A percentile compares a stretch with the other conserved stretches of the same genome.
Conservation (phyloP, 805 yeast species). For the Candida qinlingensis region DNA sequence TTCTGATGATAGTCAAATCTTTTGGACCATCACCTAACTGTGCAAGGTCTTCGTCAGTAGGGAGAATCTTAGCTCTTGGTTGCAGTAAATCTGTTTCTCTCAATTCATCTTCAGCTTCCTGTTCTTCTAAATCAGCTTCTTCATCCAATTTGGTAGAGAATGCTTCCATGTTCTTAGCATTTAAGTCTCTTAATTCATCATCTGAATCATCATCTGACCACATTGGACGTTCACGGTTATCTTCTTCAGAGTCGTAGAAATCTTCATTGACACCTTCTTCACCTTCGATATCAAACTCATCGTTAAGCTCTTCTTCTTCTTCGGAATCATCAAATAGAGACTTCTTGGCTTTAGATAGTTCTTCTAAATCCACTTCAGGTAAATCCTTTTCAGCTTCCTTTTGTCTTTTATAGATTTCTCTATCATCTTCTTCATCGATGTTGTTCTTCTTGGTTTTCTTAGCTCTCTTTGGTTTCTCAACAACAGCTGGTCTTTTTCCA, state of each 20-base stretch:
- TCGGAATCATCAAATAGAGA: slow-evolving; percentile 63
- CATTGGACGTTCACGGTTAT: slow-evolving; percentile 23
- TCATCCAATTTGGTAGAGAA: slow-evolving; percentile 63
- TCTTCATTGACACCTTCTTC: slow-evolving; percentile 43
- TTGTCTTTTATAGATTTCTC: slow-evolving; percentile 19
- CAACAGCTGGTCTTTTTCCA: slow-evolving; percentile 21
- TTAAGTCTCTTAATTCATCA: slow-evolving; percentile 62
- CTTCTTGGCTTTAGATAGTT: slow-evolving; percentile 63
- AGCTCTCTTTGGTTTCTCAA: slow-evolving; percentile 9
- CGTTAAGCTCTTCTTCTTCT: slow-evolving; percentile 28
- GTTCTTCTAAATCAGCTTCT: slow-evolving; percentile 52
- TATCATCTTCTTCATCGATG: slow-evolving; percentile 23
- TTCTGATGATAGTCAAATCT: slow-evolving; percentile 78
- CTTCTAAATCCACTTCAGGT: slow-evolving; percentile 66
- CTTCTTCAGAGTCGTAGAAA: slow-evolving; percentile 25
- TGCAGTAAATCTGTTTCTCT: slow-evolving; percentile 52
- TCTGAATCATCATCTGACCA: slow-evolving; percentile 39
- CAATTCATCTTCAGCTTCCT: slow-evolving; percentile 57
- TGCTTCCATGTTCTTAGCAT: slow-evolving; percentile 81
- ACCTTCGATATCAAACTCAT: slow-evolving; percentile 54
- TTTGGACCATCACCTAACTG: slow-evolving; percentile 48
- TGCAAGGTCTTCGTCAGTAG: slow-evolving; percentile 59
- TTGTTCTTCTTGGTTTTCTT: slow-evolving; percentile 16
- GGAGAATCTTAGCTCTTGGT: slow-evolving; percentile 75
- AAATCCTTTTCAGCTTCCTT: slow-evolving; percentile 40